phyloP scores from a whole-genome alignment of 192 early-diverging fungal genomes.

The Coemansia erecta region DNA sequence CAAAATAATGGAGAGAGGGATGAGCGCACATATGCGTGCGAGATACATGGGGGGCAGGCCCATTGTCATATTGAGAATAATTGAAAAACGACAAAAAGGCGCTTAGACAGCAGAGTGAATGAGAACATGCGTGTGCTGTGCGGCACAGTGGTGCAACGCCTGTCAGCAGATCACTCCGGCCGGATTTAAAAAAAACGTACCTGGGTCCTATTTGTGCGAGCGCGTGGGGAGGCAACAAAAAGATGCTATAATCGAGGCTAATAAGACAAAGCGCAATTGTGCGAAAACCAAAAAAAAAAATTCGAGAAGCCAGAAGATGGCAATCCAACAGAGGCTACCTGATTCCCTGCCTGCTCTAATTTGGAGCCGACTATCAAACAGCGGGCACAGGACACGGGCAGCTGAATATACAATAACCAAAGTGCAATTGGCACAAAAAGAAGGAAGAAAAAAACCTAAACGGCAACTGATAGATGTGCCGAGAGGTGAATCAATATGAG shows the following conservation, averaged over 20 bases:
- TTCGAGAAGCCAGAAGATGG: background rate
- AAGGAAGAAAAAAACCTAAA: background rate
- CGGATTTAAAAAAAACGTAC: background rate
- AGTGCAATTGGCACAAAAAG: background rate
- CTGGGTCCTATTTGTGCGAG: conserved; percentile 1
- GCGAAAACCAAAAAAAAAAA: background rate
- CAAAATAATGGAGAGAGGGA: background rate
- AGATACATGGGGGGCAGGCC: background rate
- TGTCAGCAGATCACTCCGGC: conserved; percentile 2
- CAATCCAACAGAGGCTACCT: background rate
- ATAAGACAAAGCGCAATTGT: no score
- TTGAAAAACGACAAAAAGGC: background rate
- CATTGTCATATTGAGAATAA: background rate
- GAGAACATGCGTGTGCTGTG: no score
- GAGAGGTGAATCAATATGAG: background rate
- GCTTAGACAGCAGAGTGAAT: no score
- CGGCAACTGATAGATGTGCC: background rate
- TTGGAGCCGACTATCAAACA: background rate
- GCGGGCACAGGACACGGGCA: no score
- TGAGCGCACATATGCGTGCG: conserved; percentile 2
- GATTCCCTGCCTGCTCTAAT: background rate
- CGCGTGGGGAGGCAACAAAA: background rate
- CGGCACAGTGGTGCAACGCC: background rate
- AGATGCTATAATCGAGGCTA: background rate
- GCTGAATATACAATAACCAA: background rate